phyloP scores from a whole-genome alignment of 2,329 filamentous ascomycete genomes.

The Aphanocladium album region DNA sequence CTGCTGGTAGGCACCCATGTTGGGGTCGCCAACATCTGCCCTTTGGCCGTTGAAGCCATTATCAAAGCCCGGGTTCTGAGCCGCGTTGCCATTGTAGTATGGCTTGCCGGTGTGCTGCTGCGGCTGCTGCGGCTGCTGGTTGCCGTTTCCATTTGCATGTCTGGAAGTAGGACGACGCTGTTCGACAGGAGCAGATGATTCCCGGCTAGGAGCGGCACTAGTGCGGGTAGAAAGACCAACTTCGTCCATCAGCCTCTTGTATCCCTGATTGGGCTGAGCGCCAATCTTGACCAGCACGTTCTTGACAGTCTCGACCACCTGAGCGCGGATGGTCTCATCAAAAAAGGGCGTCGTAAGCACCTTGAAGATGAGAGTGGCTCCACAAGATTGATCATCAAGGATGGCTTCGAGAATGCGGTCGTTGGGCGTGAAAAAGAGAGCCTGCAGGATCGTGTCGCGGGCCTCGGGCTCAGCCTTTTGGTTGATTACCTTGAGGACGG shows the following conservation, averaged over 20 bases:
- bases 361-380: constrained; percentile 96
- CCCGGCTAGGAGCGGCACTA: constrained; percentile 35
- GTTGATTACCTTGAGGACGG: constrained; percentile 96
- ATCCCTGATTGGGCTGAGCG: constrained; percentile 89
- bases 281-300: constrained; percentile 85
- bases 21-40: constrained; percentile 47
- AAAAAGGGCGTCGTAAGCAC: constrained; percentile 96
- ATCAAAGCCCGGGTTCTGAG: constrained; percentile 43
- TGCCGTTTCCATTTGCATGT: constrained; percentile 39
- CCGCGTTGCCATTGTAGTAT: constrained; percentile 46
- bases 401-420: constrained; percentile 87
- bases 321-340: constrained; percentile 80
- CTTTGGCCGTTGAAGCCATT: constrained; percentile 47
- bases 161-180: constrained; percentile 45
- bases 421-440: constrained; percentile 85
- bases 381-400: constrained; percentile 83
- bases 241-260: constrained; percentile 98
- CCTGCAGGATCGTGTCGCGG: constrained; percentile 81
- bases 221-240: constrained; percentile 76
- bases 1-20: constrained; percentile 44
- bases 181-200: constrained; percentile 36
- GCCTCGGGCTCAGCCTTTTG: constrained; percentile 93
- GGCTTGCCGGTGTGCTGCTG: constrained; percentile 40
- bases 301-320: constrained; percentile 89
- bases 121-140: constrained; percentile 36